These are phyloP conservation scores for Magnaporthiopsis incrustans DNA, from an alignment of 2,329 filamentous ascomycete genomes.

Conservation along the genomic window DNA sequence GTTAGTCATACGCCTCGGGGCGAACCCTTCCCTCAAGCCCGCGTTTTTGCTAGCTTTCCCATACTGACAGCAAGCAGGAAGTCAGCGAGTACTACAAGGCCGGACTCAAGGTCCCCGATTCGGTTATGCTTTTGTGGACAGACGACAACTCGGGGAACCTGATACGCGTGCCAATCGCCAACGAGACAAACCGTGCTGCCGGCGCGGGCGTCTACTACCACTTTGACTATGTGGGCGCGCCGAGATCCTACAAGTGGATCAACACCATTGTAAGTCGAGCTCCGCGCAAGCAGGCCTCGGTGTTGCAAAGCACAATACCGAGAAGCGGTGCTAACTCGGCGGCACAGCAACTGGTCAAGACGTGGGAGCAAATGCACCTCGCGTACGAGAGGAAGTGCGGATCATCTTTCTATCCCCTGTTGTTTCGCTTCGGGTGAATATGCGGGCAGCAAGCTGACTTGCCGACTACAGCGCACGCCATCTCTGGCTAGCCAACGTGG, in stretches of 20 bases:
- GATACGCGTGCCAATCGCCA: constrained; percentile 44
- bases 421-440: neutral
- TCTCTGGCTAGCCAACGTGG: constrained; percentile 58
- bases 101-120: constrained; percentile 51
- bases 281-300: too few relatives aligned
- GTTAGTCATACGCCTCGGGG: constrained; percentile 2
- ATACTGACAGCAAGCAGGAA: constrained; percentile 14
- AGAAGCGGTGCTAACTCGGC: neutral
- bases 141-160: constrained; percentile 59
- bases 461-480: constrained; percentile 21
- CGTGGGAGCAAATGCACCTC: constrained; percentile 57
- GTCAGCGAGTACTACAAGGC: constrained; percentile 50
- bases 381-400: constrained; percentile 35
- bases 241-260: constrained; percentile 54
- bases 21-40: neutral
- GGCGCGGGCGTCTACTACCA: constrained; percentile 54
- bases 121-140: constrained; percentile 54
- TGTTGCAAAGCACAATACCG: too few relatives aligned
- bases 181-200: constrained; percentile 44
- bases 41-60: neutral
- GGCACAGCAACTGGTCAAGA: constrained; percentile 46
- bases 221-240: constrained; percentile 48
- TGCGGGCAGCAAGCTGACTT: neutral
- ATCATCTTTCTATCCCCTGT: neutral
- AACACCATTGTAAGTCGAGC: constrained; percentile 43